phyloP scores from a whole-genome alignment of 371 early-diverging fungal species.

The Mucor piriformis region DNA sequence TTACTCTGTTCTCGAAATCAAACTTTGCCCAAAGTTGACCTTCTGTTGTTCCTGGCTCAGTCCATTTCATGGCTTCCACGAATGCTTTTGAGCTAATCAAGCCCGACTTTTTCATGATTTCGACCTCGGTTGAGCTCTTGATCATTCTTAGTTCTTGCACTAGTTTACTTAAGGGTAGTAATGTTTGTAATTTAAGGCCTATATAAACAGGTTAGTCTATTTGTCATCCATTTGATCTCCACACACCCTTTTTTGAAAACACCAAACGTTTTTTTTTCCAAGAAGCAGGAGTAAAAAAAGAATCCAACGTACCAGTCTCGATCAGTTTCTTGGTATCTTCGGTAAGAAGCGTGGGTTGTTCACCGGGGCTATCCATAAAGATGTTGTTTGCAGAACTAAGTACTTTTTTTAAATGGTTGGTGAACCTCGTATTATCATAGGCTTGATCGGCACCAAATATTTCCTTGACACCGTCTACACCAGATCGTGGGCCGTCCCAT shows the following conservation, averaged over 20 bases:
- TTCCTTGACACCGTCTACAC: slow-evolving; percentile 76
- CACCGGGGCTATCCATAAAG: slow-evolving; percentile 40
- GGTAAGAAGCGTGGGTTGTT: slow-evolving; percentile 31
- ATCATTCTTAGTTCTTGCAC: slow-evolving; percentile 77
- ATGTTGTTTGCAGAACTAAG: slow-evolving; percentile 32
- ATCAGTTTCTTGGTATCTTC: slow-evolving; percentile 29
- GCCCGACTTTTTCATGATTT: slow-evolving; percentile 79
- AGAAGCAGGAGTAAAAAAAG: slow-evolving; percentile 13
- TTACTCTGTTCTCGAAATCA: slow-evolving; percentile 74
- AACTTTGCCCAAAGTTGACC: slow-evolving; percentile 78
- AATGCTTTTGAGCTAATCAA: slow-evolving; percentile 80
- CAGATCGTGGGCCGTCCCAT: slow-evolving; percentile 94
- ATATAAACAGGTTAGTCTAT: too few relatives aligned
- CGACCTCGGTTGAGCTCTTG: slow-evolving; percentile 79
- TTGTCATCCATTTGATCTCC: too few relatives aligned
- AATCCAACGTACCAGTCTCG: slow-evolving; percentile 39
- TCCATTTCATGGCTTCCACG: slow-evolving; percentile 70
- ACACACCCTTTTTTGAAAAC: slow-evolving; percentile 22
- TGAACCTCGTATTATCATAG: slow-evolving; percentile 41
- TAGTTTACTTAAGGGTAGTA: slow-evolving; percentile 60
- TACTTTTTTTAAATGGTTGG: slow-evolving; percentile 26
- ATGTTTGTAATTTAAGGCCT: slow-evolving; percentile 37
- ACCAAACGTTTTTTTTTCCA: slow-evolving; percentile 15
- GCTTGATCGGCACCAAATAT: slow-evolving; percentile 88
- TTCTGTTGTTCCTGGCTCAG: slow-evolving; percentile 75